phyloP scores from a whole-genome alignment of 1,284 basidiomycete species.

The Polyporus tsugae region DNA sequence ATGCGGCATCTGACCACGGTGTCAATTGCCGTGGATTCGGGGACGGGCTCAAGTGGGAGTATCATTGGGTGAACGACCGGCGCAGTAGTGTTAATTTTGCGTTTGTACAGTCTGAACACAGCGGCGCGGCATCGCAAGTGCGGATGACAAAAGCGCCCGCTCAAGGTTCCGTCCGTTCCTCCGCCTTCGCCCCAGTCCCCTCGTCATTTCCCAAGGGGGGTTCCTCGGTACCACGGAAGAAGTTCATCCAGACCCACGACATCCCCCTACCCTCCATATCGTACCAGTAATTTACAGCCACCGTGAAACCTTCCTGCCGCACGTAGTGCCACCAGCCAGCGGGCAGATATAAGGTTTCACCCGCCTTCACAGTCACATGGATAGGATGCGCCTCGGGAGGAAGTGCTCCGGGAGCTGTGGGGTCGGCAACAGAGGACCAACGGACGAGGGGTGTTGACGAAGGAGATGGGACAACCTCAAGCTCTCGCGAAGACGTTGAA shows the following conservation, averaged over 20 bases:
- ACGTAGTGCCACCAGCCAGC: slow-evolving; percentile 94
- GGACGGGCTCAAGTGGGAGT: background rate
- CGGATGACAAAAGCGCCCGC: slow-evolving; percentile 3
- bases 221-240: slow-evolving; percentile 59
- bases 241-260: slow-evolving; percentile 71
- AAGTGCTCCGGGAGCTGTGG: slow-evolving; percentile 53
- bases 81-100: slow-evolving; percentile 1
- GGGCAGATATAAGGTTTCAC: slow-evolving; percentile 89
- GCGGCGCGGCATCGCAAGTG: background rate
- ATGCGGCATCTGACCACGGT: background rate
- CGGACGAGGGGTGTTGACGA: slow-evolving; percentile 54
- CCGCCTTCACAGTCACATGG: slow-evolving; percentile 67
- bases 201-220: slow-evolving; percentile 48
- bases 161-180: background rate
- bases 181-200: slow-evolving; percentile 27
- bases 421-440: slow-evolving; percentile 79
- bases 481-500: slow-evolving; percentile 40
- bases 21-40: background rate
- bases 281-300: slow-evolving; percentile 93
- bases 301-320: slow-evolving; percentile 64
- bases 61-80: background rate
- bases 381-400: slow-evolving; percentile 68
- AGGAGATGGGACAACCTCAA: slow-evolving; percentile 57
- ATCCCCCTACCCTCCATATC: slow-evolving; percentile 78
- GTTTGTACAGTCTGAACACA: background rate